phyloP scores from a whole-genome alignment of 345 rosid species.

The Viola odorata region DNA sequence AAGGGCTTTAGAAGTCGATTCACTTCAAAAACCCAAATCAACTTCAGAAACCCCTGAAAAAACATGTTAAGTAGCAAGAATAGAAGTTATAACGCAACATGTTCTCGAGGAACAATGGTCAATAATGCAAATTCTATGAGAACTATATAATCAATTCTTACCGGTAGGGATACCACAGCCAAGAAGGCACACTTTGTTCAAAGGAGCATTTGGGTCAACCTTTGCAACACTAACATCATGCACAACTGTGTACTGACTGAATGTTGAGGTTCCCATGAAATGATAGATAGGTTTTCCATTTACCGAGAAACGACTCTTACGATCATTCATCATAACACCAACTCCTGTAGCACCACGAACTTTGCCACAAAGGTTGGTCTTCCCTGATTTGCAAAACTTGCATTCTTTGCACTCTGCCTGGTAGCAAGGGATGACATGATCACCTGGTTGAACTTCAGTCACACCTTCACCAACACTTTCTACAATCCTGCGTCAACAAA shows the following conservation, averaged over 20 bases:
- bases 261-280: constrained; percentile 99
- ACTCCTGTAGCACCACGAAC: constrained; percentile 88
- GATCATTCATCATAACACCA: constrained; percentile 94
- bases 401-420: constrained; percentile 99
- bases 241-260: constrained; percentile 94
- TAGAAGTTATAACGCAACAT: too few species aligned
- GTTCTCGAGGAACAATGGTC: too few species aligned
- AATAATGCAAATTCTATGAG: neutral
- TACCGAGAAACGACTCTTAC: constrained; percentile 72
- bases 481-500: constrained; percentile 50
- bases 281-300: constrained; percentile 87
- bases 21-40: too few species aligned
- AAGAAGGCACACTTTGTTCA: constrained; percentile 98
- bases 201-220: constrained; percentile 82
- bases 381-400: constrained; percentile 96
- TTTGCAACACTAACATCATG: constrained; percentile 99
- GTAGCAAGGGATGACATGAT: constrained; percentile 95
- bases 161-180: constrained; percentile 99
- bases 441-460: constrained; percentile 84
- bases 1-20: too few species aligned
- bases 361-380: constrained; percentile 96
- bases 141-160: constrained; percentile 17
- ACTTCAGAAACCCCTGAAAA: too few species aligned
- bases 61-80: too few species aligned
- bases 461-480: constrained; percentile 99